phyloP scores from a whole-genome alignment of 1,139 yeast genomes.

The Saccharomyces hybrid region DNA sequence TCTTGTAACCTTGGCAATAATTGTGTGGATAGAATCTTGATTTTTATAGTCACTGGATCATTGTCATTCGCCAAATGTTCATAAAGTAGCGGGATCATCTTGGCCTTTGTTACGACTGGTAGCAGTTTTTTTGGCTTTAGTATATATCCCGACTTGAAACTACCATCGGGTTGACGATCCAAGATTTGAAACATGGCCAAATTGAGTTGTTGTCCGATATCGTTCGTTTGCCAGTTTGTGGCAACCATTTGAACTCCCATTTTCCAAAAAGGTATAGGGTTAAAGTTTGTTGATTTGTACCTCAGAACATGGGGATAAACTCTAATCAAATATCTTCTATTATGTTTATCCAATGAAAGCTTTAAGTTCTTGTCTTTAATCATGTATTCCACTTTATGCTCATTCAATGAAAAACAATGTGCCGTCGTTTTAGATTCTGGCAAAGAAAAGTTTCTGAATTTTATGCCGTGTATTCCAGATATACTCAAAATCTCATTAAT shows the following conservation, averaged over 20 bases:
- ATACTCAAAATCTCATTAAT: constrained; percentile 50
- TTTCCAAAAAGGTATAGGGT: constrained; percentile 73
- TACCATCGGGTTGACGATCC: constrained; percentile 28
- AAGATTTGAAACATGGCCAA: constrained; percentile 68
- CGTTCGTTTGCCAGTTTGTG: constrained; percentile 93
- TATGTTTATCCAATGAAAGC: constrained; percentile 62
- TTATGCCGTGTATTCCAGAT: constrained; percentile 63
- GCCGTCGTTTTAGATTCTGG: constrained; percentile 77
- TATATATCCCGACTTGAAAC: constrained; percentile 54
- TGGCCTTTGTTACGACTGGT: constrained; percentile 21
- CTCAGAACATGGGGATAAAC: constrained; percentile 80
- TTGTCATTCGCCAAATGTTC: constrained; percentile 14
- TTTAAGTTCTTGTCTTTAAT: constrained; percentile 50
- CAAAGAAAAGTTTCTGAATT: constrained; percentile 71
- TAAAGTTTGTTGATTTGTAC: constrained; percentile 69
- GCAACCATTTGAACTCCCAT: constrained; percentile 92
- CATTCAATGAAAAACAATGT: constrained; percentile 84
- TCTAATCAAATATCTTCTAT: constrained; percentile 65
- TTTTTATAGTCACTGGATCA: constrained; percentile 20
- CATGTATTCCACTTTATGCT: constrained; percentile 57
- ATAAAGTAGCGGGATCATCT: constrained; percentile 24
- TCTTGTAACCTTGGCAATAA: constrained; percentile 65
- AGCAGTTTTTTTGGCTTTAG: constrained; percentile 50
- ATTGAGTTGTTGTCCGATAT: constrained; percentile 81
- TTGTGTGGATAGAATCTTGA: constrained; percentile 73